phyloP scores from a whole-genome alignment of 2,329 filamentous ascomycete genomes.

The Aspergillus pseudoglaucus region DNA sequence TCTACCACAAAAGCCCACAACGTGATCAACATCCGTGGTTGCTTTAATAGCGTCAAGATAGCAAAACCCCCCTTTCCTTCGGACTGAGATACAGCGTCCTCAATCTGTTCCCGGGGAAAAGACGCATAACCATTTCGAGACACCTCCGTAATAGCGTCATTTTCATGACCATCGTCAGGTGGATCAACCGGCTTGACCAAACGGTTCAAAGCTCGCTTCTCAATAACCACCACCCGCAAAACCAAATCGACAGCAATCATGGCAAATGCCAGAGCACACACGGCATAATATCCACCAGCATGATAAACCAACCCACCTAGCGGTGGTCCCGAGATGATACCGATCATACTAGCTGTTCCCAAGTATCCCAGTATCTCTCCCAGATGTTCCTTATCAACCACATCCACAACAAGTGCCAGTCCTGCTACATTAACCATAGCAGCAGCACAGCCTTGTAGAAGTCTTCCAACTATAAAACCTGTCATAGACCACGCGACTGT shows the following conservation, averaged over 20 bases:
- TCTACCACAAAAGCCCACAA: slow-evolving; percentile 2
- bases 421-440: slow-evolving; percentile 57
- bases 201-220: slow-evolving; percentile 46
- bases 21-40: slow-evolving; percentile 3
- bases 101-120: not conserved
- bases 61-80: slow-evolving; percentile 22
- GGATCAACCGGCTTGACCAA: slow-evolving; percentile 1
- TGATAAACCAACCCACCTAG: slow-evolving; percentile 55
- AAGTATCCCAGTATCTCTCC: slow-evolving; percentile 55
- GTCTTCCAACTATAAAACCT: slow-evolving; percentile 45
- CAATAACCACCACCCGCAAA: slow-evolving; percentile 53
- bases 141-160: not conserved
- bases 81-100: not conserved
- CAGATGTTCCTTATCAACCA: slow-evolving; percentile 49
- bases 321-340: slow-evolving; percentile 49
- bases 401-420: slow-evolving; percentile 52
- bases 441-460: slow-evolving; percentile 51
- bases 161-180: no score
- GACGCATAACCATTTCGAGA: not conserved
- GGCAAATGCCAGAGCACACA: slow-evolving; percentile 51
- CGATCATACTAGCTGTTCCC: slow-evolving; percentile 50
- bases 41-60: slow-evolving; percentile 1
- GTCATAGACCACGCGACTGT: slow-evolving; percentile 44
- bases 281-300: slow-evolving; percentile 50
- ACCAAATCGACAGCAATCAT: slow-evolving; percentile 53